Evolutionary conservation across 148 eudicot species (phyloP).

Genomic region (Vaccinium myrtillus): DNA sequence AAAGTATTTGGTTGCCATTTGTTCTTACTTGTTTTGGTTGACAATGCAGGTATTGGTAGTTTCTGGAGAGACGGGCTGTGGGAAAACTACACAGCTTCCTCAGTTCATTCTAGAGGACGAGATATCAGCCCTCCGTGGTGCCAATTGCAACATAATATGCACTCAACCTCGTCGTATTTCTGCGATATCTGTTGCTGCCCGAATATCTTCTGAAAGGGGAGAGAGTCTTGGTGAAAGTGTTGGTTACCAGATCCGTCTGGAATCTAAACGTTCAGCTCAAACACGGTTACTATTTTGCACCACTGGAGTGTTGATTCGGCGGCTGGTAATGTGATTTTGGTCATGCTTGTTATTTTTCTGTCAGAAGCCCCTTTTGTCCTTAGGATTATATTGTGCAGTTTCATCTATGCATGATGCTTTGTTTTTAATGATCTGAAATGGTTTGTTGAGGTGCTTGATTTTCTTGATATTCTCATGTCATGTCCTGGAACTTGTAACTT

Average conservation of each 20-base stretch:
- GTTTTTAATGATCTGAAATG: background rate
- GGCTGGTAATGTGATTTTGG: constrained; percentile 54
- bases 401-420: background rate
- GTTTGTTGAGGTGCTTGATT: background rate
- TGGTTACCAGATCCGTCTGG: constrained; percentile 94
- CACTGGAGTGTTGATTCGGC: constrained; percentile 85
- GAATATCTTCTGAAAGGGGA: constrained; percentile 94
- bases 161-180: constrained; percentile 99
- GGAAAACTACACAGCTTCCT: constrained; percentile 96
- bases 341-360: background rate
- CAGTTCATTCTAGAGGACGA: constrained; percentile 91
- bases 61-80: constrained; percentile 99
- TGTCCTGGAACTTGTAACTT: background rate
- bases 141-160: constrained; percentile 82
- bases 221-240: constrained; percentile 87
- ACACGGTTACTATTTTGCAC: constrained; percentile 92
- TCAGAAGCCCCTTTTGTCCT: background rate
- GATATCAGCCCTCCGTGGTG: constrained; percentile 74
- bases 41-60: constrained; percentile 76
- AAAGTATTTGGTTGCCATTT: background rate
- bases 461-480: background rate
- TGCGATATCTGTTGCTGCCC: constrained; percentile 91
- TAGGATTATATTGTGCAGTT: background rate
- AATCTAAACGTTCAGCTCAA: constrained; percentile 73
- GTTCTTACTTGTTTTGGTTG: constrained; percentile 15